Evolutionary conservation across 164 flowering plant genomes (phyloP), one percentile per base, ranked within the genome.

Genomic region (Akebia trifoliata): DNA sequence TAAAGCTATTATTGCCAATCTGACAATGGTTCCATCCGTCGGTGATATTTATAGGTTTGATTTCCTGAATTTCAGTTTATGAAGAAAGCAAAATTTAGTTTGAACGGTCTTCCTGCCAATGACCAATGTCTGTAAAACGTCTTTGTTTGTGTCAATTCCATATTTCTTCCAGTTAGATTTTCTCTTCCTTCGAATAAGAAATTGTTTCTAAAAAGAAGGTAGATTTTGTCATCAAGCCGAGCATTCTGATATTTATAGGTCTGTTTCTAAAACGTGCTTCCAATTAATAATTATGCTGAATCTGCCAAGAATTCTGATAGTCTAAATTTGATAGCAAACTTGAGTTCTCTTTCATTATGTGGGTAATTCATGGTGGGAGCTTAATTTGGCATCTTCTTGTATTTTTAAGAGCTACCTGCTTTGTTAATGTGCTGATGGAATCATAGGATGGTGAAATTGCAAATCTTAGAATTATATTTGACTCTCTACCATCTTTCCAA

Each of bases 21-120:
- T 93, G 69, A 90, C 96, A 54, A 86, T 84, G 90, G 97, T 93
- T 72, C 97, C 99, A 50, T 42, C 71, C 12, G 64, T 90, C 70
- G 99, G 99, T 58, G 97, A 93, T 64, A 72, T 89, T 29, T 89
- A 69, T 65, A 89, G 93, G 98, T 92, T 2, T 34, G 57, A 22
- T 51, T 46, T 54, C 22, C 11, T 30, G 2, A 4, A 2, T 24
- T 34, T 18, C 35, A 9, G 38, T 14, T 46, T 28, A 11, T 49
- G 29, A 8, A 1, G 18, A 20, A 29, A 49, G 17, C n/a, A 10
- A 47, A 25, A 10, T 9, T 47, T 12, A 11, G 3, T 37, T 37
- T 12, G 15, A 37, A 9, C 15, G 5, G 40, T 37, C 8, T 9
- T 4, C 14, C 39, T 36, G 14, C 2, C 39, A 8, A 8, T 4